phyloP scores from a whole-genome alignment of 2,329 filamentous ascomycete species.

The Scedosporium aurantiacum region DNA sequence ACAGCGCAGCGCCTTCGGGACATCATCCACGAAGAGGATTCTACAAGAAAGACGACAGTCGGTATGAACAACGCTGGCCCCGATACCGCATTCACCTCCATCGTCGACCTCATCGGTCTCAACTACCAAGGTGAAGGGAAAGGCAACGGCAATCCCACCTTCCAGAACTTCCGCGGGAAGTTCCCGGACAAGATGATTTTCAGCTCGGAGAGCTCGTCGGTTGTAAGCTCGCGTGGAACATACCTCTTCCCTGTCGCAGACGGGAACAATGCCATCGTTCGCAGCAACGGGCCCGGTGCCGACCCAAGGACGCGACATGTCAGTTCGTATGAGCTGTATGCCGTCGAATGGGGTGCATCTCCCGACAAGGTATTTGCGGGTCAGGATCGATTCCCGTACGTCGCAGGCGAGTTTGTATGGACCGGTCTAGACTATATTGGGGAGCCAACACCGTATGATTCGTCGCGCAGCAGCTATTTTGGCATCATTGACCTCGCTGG shows the following conservation, averaged over 20 bases:
- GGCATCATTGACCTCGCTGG: conserved; percentile 47
- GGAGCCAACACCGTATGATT: conserved; percentile 37
- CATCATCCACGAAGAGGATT: conserved; percentile 34
- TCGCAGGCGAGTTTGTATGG: conserved; percentile 44
- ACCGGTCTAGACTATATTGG: conserved; percentile 38
- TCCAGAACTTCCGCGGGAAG: conserved; percentile 28
- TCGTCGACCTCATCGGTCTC: conserved; percentile 34
- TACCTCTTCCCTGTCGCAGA: conserved; percentile 40
- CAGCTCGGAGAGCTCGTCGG: conserved; percentile 30
- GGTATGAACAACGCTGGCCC: conserved; percentile 35
- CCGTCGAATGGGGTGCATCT: conserved; percentile 32
- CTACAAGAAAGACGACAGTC: conserved; percentile 31
- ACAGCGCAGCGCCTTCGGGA: conserved; percentile 24
- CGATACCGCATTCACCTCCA: conserved; percentile 23
- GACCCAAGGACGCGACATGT: conserved; percentile 21
- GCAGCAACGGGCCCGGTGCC: conserved; percentile 17
- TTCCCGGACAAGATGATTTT: conserved; percentile 37
- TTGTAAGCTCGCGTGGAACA: conserved; percentile 37
- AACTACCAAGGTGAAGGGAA: conserved; percentile 46
- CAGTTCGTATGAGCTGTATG: conserved; percentile 41
- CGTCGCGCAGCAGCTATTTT: conserved; percentile 39
- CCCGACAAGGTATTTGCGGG: conserved; percentile 40
- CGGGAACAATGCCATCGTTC: conserved; percentile 24
- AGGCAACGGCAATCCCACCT: conserved; percentile 21
- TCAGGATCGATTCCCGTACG: conserved; percentile 37